Conservation (phyloP, 257 asterid genomes). For the Solanum sparsipilum region DNA sequence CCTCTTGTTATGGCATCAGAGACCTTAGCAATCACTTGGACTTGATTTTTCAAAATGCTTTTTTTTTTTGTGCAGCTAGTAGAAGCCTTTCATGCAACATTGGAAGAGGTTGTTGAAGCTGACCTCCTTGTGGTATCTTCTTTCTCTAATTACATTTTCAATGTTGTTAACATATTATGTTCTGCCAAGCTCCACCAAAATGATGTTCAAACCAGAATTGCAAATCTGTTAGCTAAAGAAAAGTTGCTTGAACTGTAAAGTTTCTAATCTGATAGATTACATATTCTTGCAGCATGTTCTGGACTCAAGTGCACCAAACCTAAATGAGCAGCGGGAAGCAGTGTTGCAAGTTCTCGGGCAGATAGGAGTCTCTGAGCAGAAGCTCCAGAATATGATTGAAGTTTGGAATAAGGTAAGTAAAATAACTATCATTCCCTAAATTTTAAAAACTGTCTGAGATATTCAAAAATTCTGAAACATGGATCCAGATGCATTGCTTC, state of each 20-base stretch:
- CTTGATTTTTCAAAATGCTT: background rate
- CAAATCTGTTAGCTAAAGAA: background rate
- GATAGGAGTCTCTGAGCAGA: conserved; percentile 70
- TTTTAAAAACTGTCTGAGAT: background rate
- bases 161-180: background rate
- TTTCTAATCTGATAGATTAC: background rate
- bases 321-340: conserved; percentile 62
- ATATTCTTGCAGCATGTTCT: conserved; percentile 67
- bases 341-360: conserved; percentile 75
- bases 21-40: conserved; percentile 2
- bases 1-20: conserved; percentile 1
- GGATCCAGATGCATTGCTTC: background rate
- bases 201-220: background rate
- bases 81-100: conserved; percentile 92
- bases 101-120: conserved; percentile 97
- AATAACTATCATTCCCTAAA: background rate
- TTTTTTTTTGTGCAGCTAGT: conserved; percentile 51
- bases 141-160: background rate
- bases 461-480: background rate
- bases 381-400: conserved; percentile 88
- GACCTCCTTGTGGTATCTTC: conserved; percentile 91
- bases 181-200: background rate
- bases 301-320: conserved; percentile 79
- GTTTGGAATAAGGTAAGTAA: conserved; percentile 77
- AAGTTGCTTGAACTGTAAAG: background rate